Percentiles rank a stretch among this genome's conserved stretches.
Conservation (phyloP, 116 monocot genomes). For the Trichopus zeylanicus region DNA sequence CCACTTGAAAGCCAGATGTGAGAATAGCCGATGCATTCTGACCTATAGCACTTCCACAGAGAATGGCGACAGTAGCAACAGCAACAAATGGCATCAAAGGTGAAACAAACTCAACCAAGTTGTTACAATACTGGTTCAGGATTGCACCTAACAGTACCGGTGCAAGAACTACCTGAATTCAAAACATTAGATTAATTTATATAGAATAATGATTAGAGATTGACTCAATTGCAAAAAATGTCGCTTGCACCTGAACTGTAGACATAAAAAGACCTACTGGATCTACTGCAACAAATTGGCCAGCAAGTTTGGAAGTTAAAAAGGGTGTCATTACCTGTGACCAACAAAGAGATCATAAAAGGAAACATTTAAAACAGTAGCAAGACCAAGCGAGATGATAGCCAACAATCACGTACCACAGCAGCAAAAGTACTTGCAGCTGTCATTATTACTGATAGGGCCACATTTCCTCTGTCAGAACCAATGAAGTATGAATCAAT, state of each 20-base stretch:
- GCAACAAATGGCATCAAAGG: slow-evolving; percentile 90
- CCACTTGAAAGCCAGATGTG: slow-evolving; percentile 65
- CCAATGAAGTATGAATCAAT: neutral
- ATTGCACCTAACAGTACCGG: slow-evolving; percentile 76
- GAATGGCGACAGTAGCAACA: slow-evolving; percentile 67
- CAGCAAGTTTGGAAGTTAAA: slow-evolving; percentile 85
- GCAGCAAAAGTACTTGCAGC: slow-evolving; percentile 80
- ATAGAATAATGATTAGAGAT: neutral
- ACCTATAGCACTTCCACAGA: slow-evolving; percentile 87
- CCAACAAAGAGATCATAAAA: neutral
- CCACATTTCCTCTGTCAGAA: slow-evolving; percentile 77
- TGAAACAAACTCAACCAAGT: slow-evolving; percentile 56
- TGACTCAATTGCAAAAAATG: neutral
- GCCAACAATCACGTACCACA: slow-evolving; percentile 32
- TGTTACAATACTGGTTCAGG: slow-evolving; percentile 76
- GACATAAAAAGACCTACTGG: slow-evolving; percentile 70
- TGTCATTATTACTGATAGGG: slow-evolving; percentile 91
- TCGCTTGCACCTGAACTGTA: slow-evolving; percentile 60
- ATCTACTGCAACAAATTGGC: slow-evolving; percentile 91
- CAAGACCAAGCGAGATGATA: neutral
- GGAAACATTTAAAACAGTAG: neutral
- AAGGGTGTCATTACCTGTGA: slow-evolving; percentile 81
- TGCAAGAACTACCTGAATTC: slow-evolving; percentile 76
- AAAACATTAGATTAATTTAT: neutral
- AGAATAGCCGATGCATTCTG: slow-evolving; percentile 83